Conservation (phyloP, 1,284 basidiomycete species). For the Schizophyllum commune region DNA sequence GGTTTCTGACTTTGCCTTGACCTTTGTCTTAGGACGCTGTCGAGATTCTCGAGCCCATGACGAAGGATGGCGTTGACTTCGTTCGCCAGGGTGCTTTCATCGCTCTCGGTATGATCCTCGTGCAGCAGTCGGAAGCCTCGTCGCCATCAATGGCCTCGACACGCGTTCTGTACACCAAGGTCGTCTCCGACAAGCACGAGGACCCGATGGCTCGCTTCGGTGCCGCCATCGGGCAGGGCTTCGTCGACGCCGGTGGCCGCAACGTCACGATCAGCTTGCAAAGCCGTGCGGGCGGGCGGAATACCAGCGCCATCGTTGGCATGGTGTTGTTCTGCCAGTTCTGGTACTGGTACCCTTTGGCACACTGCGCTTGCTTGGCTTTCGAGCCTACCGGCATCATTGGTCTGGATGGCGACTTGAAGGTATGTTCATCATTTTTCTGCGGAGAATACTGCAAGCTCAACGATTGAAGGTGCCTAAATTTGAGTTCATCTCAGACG, state of each 20-base stretch:
- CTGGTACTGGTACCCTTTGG: constrained; percentile 99
- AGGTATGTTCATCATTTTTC: constrained; percentile 38
- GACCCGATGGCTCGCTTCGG: constrained; percentile 97
- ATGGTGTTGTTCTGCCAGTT: constrained; percentile 97
- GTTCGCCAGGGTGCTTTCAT: constrained; percentile 97
- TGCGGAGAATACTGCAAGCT: constrained; percentile 3
- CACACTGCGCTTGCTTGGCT: constrained; percentile 87
- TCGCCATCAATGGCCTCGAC: constrained; percentile 75
- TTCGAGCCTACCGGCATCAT: constrained; percentile 94
- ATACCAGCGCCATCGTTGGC: constrained; percentile 90
- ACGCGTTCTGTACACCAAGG: constrained; percentile 80
- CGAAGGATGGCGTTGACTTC: constrained; percentile 93
- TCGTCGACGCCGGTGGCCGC: constrained; percentile 93
- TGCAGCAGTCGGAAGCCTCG: constrained; percentile 88
- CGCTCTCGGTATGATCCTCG: constrained; percentile 90
- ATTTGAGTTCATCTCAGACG: constrained; percentile 86
- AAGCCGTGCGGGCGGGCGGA: constrained; percentile 83
- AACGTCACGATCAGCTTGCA: constrained; percentile 92
- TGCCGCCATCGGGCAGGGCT: constrained; percentile 87
- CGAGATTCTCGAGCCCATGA: constrained; percentile 93
- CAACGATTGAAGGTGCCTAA: constrained; percentile 60
- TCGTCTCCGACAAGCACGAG: constrained; percentile 92
- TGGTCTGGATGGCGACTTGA: constrained; percentile 77
- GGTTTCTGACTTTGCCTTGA: constrained; percentile 2
- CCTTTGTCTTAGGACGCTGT: constrained; percentile 65